phyloP scores from a whole-genome alignment of 345 rosid genomes.

The Eucalyptus globulus region DNA sequence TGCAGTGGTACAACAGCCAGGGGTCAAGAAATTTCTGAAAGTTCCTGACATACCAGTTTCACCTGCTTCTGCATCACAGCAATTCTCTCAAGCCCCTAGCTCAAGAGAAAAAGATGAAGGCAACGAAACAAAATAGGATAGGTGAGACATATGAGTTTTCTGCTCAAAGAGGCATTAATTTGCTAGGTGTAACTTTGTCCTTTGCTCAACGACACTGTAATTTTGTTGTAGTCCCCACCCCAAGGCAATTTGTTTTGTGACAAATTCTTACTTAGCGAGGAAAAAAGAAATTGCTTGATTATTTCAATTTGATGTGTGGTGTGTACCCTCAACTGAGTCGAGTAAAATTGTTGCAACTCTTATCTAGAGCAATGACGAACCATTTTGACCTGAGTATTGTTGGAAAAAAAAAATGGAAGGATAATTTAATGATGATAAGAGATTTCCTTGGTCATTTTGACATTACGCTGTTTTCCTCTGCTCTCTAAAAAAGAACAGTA shows the following conservation, averaged over 20 bases:
- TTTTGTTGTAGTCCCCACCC: not conserved
- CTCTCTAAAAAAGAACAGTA: too few species aligned
- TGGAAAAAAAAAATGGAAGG: not conserved
- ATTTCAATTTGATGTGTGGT: not conserved
- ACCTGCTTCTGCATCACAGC: constrained; percentile 1
- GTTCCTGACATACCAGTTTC: constrained; percentile 12
- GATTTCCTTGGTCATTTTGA: not conserved
- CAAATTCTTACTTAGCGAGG: not conserved
- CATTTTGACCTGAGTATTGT: not conserved
- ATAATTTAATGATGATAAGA: not conserved
- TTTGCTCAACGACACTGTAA: not conserved
- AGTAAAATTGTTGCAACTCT: not conserved
- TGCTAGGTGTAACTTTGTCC: not conserved
- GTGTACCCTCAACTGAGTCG: not conserved
- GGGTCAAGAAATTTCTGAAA: constrained; percentile 23
- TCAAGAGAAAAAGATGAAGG: constrained; percentile 20
- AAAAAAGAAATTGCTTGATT: not conserved
- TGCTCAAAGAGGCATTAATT: not conserved
- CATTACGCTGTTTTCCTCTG: too few species aligned
- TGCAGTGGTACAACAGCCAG: constrained; percentile 24
- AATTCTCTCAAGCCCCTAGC: not conserved
- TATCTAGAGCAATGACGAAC: not conserved
- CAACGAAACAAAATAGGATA: constrained; percentile 7
- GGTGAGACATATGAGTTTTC: not conserved
- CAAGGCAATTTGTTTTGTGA: not conserved